phyloP scores from a whole-genome alignment of 176 grass and related monocot genomes.

The Aegilops tauschii region DNA sequence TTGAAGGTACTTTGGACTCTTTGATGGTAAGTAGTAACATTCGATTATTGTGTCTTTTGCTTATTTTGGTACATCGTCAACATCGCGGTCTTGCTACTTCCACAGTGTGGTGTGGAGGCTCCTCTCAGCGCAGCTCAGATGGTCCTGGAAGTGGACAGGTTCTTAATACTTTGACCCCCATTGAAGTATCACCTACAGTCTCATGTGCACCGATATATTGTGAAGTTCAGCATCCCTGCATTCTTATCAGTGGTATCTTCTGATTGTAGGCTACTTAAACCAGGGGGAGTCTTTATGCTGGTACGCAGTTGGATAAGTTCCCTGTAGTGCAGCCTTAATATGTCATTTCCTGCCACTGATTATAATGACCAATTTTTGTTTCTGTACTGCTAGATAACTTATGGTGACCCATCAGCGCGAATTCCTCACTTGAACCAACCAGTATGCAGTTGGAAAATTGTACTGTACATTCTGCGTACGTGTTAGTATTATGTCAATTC shows the following conservation, averaged over 20 bases:
- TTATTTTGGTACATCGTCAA: slow-evolving; percentile 29
- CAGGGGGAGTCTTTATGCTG: slow-evolving; percentile 88
- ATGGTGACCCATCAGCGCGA: slow-evolving; percentile 87
- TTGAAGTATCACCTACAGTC: slow-evolving; percentile 26
- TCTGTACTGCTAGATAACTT: slow-evolving; percentile 79
- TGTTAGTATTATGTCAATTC: slow-evolving; percentile 1
- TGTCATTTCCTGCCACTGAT: slow-evolving; percentile 2
- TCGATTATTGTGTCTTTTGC: not conserved
- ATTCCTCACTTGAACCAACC: slow-evolving; percentile 78
- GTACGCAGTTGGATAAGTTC: slow-evolving; percentile 38
- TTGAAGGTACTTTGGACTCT: slow-evolving; percentile 91
- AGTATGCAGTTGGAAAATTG: slow-evolving; percentile 78
- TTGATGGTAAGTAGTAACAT: slow-evolving; percentile 78
- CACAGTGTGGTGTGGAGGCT: slow-evolving; percentile 91
- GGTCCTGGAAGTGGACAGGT: slow-evolving; percentile 92
- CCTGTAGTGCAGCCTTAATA: slow-evolving; percentile 8
- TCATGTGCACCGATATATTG: not conserved
- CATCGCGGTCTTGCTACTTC: slow-evolving; percentile 30
- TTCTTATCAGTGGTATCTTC: slow-evolving; percentile 32
- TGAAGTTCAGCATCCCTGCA: slow-evolving; percentile 29
- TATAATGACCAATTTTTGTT: slow-evolving; percentile 17
- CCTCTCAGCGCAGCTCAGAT: slow-evolving; percentile 80
- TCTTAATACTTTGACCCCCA: slow-evolving; percentile 35
- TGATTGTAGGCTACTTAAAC: slow-evolving; percentile 84
- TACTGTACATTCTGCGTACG: slow-evolving; percentile 85